Evolutionary conservation across 163 green algal species (phyloP).

Genomic region (Scenedesmus sp.): DNA sequence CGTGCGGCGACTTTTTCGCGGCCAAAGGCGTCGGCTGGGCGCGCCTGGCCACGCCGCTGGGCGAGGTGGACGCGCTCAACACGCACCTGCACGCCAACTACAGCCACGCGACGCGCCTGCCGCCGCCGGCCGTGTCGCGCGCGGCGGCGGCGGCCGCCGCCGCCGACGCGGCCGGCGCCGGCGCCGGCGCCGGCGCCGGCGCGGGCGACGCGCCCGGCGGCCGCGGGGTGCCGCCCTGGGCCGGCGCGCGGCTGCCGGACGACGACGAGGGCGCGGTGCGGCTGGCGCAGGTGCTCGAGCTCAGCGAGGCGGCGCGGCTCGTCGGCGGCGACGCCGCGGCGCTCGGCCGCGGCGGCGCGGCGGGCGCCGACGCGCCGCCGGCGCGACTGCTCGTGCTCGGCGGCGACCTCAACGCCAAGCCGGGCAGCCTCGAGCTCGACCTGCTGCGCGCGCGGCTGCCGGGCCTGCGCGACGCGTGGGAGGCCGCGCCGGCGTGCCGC

Average conservation of each 20-base stretch:
- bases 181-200: not conserved
- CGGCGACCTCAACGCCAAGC: slow-evolving; percentile 55
- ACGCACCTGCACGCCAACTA: slow-evolving; percentile 71
- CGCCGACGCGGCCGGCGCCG: not conserved
- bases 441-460: slow-evolving; percentile 48
- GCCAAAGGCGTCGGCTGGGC: slow-evolving; percentile 64
- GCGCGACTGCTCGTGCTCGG: slow-evolving; percentile 34
- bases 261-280: slow-evolving; percentile 41
- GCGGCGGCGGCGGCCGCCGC: slow-evolving; percentile 14
- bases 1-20: slow-evolving; percentile 58
- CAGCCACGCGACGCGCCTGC: slow-evolving; percentile 52
- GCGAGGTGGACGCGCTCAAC: slow-evolving; percentile 62
- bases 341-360: slow-evolving; percentile 8
- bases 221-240: slow-evolving; percentile 9
- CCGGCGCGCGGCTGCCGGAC: slow-evolving; percentile 25
- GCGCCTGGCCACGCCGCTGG: slow-evolving; percentile 37
- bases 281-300: slow-evolving; percentile 44
- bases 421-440: slow-evolving; percentile 48
- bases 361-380: too few relatives aligned
- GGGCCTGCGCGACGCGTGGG: slow-evolving; percentile 48
- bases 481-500: slow-evolving; percentile 8
- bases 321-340: not conserved
- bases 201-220: not conserved
- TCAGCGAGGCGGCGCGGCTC: slow-evolving; percentile 26
- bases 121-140: not conserved